Evolutionary conservation across 2,329 filamentous ascomycete genomes (phyloP).

Genomic region (Hymenoscyphus fructigenus): DNA sequence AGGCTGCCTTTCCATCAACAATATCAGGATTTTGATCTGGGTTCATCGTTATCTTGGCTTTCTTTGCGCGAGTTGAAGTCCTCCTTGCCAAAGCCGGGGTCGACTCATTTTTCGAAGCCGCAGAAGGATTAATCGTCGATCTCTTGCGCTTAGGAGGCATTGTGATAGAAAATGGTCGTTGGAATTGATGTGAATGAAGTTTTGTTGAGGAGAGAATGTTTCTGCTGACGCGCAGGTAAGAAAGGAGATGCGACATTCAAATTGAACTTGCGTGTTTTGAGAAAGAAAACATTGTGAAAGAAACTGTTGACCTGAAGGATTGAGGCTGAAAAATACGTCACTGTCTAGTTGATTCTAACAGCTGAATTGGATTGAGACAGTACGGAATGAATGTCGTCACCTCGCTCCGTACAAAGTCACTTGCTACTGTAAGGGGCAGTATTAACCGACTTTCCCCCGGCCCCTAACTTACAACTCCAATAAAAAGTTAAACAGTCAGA

Average conservation of each 20-base stretch:
- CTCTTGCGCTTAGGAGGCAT: conserved; percentile 36
- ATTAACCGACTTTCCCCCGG: neutral
- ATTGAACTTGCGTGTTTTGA: too few species aligned
- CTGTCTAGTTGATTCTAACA: too few species aligned
- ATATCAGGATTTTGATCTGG: conserved; percentile 35
- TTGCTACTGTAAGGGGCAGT: neutral
- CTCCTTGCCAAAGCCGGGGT: conserved; percentile 21
- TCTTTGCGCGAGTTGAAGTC: conserved; percentile 24
- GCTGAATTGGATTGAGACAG: neutral
- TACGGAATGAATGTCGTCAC: neutral
- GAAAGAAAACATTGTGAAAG: neutral
- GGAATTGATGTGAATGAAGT: neutral
- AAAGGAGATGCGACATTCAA: neutral
- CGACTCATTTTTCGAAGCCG: neutral
- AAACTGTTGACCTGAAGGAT: neutral
- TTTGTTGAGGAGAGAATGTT: neutral
- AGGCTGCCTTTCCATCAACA: conserved; percentile 33
- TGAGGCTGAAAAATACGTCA: neutral
- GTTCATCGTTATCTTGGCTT: conserved; percentile 30
- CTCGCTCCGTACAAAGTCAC: neutral
- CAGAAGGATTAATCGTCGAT: conserved; percentile 25
- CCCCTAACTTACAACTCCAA: neutral
- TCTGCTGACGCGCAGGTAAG: conserved; percentile 20
- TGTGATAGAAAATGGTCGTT: neutral
- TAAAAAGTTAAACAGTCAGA: too few species aligned